Evolutionary conservation across 2,329 filamentous ascomycete genomes (phyloP).

Genomic region (Juglanconis sp.): DNA sequence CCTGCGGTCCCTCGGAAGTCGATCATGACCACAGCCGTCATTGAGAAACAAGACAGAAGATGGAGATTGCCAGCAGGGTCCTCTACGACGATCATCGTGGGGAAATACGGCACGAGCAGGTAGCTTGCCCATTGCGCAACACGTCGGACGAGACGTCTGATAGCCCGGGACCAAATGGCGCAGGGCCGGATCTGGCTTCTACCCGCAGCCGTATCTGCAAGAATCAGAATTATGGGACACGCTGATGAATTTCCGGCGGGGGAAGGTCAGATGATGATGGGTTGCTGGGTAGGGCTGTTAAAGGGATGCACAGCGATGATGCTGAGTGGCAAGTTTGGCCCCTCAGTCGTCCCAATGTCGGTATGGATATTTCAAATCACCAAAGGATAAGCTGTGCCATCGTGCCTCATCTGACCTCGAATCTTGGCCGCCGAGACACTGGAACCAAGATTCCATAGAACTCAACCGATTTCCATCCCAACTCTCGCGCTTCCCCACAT

Average conservation of each 20-base stretch:
- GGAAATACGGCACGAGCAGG: neutral
- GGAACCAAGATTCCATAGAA: neutral
- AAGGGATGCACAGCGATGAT: neutral
- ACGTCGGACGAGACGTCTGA: neutral
- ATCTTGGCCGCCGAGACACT: neutral
- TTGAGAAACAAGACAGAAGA: neutral
- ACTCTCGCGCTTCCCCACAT: neutral
- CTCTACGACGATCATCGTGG: constrained; percentile 6
- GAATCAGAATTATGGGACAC: too few relatives aligned
- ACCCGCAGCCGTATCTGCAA: neutral
- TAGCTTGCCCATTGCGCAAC: neutral
- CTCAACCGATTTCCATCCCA: neutral
- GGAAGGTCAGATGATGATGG: too few relatives aligned
- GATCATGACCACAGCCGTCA: constrained; percentile 4
- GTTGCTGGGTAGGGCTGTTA: neutral
- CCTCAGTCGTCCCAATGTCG: neutral
- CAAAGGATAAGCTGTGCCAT: neutral
- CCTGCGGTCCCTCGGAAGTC: neutral
- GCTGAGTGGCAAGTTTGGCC: neutral
- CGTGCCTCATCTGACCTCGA: neutral
- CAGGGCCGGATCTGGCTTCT: neutral
- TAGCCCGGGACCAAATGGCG: too few relatives aligned
- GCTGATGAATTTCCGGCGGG: too few relatives aligned
- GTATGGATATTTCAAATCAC: neutral
- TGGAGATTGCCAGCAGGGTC: neutral